These are phyloP conservation scores for Suillus lakei DNA, from an alignment of 768 basidiomycete genomes.

Conservation along the genomic window DNA sequence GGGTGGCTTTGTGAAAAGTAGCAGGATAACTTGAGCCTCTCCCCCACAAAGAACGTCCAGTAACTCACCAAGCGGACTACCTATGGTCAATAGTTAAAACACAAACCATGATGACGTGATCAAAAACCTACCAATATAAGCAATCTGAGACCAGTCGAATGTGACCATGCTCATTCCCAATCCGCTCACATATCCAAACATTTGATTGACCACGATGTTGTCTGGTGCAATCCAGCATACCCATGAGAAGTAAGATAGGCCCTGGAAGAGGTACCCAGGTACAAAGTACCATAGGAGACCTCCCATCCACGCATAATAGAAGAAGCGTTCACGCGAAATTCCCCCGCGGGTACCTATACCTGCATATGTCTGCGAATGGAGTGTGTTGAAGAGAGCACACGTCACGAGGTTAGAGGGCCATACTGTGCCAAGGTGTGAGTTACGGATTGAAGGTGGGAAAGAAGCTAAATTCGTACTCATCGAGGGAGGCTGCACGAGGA, in stretches of 20 bases:
- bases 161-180: constrained; percentile 77
- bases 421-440: constrained; percentile 42
- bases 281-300: constrained; percentile 55
- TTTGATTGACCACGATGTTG: constrained; percentile 70
- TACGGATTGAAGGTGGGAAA: neutral
- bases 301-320: constrained; percentile 45
- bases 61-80: constrained; percentile 61
- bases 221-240: constrained; percentile 73
- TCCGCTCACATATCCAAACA: constrained; percentile 64
- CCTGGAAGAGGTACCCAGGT: constrained; percentile 76
- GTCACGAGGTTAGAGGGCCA: constrained; percentile 77
- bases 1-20: constrained; percentile 1
- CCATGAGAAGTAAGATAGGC: constrained; percentile 64
- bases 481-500: constrained; percentile 62
- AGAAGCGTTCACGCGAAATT: constrained; percentile 58
- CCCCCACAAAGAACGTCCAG: neutral
- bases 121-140: constrained; percentile 29
- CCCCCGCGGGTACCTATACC: constrained; percentile 51
- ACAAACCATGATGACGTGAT: neutral
- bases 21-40: neutral
- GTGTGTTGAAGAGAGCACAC: constrained; percentile 75
- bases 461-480: constrained; percentile 49
- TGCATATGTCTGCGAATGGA: constrained; percentile 58
- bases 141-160: constrained; percentile 81
- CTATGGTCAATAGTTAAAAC: constrained; percentile 13